Evolutionary conservation across 495 filamentous ascomycete species (phyloP).

Genomic region (Rhizodiscina lignyota): DNA sequence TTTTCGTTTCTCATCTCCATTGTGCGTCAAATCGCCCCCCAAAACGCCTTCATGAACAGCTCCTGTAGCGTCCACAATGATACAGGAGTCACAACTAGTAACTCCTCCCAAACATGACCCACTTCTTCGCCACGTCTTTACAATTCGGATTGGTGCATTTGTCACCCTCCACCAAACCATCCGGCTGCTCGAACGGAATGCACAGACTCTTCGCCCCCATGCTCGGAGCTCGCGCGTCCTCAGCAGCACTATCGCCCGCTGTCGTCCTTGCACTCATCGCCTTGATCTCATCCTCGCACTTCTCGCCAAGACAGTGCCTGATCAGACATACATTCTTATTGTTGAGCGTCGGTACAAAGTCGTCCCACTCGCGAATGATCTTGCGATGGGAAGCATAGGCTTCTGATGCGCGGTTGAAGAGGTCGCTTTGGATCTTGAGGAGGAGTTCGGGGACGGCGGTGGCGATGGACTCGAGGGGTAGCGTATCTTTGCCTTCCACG

Average conservation of each 20-base stretch:
- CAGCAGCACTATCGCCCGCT: constrained; percentile 40
- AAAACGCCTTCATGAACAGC: no score
- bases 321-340: constrained; percentile 82
- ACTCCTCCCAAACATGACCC: constrained; percentile 72
- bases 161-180: constrained; percentile 56
- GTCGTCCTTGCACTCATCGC: constrained; percentile 60
- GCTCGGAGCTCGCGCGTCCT: constrained; percentile 65
- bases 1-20: no score
- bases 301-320: constrained; percentile 61
- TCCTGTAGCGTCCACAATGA: no score
- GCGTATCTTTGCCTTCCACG: constrained; percentile 58
- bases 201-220: constrained; percentile 98
- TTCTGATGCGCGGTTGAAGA: constrained; percentile 68
- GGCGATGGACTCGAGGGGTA: constrained; percentile 53
- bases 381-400: constrained; percentile 64
- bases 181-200: constrained; percentile 93
- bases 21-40: no score
- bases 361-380: constrained; percentile 68
- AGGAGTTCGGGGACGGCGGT: constrained; percentile 61
- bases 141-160: constrained; percentile 87
- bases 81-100: no score
- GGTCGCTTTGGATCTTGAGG: constrained; percentile 71
- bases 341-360: constrained; percentile 76
- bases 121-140: constrained; percentile 50
- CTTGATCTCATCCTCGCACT: constrained; percentile 91